Evolutionary conservation across 1,284 basidiomycete genomes (phyloP).

Genomic region (Exobasidium rhododendri): DNA sequence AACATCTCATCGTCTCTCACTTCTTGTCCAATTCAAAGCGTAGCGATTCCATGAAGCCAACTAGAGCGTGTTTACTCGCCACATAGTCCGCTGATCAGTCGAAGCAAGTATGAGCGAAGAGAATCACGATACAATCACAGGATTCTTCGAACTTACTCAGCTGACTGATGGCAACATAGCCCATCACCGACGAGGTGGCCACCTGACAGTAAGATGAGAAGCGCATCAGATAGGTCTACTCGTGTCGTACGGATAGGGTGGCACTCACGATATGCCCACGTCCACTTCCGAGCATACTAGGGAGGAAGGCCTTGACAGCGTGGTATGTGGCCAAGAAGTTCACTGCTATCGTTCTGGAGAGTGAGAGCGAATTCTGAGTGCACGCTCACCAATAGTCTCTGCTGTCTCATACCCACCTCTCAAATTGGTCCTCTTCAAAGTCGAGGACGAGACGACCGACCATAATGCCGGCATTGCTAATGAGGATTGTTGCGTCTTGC

Average conservation of each 20-base stretch:
- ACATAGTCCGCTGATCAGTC: constrained; percentile 42
- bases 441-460: constrained; percentile 82
- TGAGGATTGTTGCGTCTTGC: constrained; percentile 65
- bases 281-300: constrained; percentile 73
- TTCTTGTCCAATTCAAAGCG: constrained; percentile 47
- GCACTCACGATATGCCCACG: constrained; percentile 72
- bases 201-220: constrained; percentile 9
- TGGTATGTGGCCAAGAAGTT: constrained; percentile 87
- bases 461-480: constrained; percentile 95
- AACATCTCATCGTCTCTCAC: constrained; percentile 17
- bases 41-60: constrained; percentile 50
- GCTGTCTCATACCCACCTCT: constrained; percentile 39
- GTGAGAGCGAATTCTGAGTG: no score
- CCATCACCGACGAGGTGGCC: constrained; percentile 66
- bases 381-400: no score
- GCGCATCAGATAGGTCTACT: not conserved
- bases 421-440: constrained; percentile 70
- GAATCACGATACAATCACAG: not conserved
- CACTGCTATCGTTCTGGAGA: constrained; percentile 65
- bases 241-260: not conserved
- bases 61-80: constrained; percentile 51
- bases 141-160: constrained; percentile 80
- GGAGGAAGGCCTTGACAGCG: constrained; percentile 88
- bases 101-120: no score
- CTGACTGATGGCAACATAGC: constrained; percentile 70